A percentile compares a stretch with the other conserved stretches of the same genome.
phyloP scores from a whole-genome alignment of 495 filamentous ascomycete species.

The Talaromyces wortmannii region DNA sequence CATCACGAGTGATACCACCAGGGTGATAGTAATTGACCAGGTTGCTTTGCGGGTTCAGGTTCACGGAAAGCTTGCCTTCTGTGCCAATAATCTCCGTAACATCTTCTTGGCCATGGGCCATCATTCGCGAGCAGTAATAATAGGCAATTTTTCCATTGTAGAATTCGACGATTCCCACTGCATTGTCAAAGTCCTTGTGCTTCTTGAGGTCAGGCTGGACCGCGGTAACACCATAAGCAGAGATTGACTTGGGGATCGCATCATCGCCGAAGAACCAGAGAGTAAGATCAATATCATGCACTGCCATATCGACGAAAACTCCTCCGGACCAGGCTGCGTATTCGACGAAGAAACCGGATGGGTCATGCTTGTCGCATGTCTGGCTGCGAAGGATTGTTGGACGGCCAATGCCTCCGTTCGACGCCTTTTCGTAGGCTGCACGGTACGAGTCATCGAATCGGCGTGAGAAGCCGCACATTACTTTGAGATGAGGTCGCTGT shows the following conservation, averaged over 20 bases:
- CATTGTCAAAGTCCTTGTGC: constrained; percentile 57
- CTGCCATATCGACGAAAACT: constrained; percentile 55
- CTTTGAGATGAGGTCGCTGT: constrained; percentile 44
- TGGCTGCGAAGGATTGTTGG: constrained; percentile 48
- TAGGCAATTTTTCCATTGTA: constrained; percentile 54
- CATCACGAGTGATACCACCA: constrained; percentile 44
- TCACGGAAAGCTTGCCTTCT: constrained; percentile 51
- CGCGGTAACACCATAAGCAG: constrained; percentile 49
- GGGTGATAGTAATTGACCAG: constrained; percentile 46
- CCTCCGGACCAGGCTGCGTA: constrained; percentile 50
- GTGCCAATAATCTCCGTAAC: constrained; percentile 60
- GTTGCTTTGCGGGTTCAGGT: constrained; percentile 42
- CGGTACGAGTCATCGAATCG: constrained; percentile 52
- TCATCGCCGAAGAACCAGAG: constrained; percentile 52
- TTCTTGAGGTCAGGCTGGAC: constrained; percentile 53
- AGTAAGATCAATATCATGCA: constrained; percentile 53
- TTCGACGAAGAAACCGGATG: constrained; percentile 47
- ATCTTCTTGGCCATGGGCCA: constrained; percentile 58
- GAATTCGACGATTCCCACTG: constrained; percentile 58
- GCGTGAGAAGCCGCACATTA: constrained; percentile 54
- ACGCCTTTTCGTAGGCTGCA: constrained; percentile 39
- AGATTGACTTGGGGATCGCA: constrained; percentile 41
- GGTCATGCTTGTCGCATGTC: constrained; percentile 52
- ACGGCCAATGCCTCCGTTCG: constrained; percentile 39
- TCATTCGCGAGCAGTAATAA: constrained; percentile 54